These are phyloP conservation scores for Eucalyptus polyanthemos DNA, from an alignment of 345 rosid species.

Conservation along the genomic window DNA sequence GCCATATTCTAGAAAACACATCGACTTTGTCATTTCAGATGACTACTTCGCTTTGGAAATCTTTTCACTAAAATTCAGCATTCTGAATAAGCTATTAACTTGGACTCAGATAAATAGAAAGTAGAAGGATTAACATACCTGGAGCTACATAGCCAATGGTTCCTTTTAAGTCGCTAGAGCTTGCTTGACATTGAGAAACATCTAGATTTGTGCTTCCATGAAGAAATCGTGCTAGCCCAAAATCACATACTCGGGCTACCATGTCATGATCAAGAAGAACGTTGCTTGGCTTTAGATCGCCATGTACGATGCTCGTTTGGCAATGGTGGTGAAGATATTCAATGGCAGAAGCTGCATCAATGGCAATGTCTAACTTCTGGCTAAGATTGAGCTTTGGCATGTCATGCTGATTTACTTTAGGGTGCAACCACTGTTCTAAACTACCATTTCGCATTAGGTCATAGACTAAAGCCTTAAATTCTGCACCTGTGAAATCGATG, in stretches of 20 bases:
- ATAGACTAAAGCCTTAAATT: neutral
- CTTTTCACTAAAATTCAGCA: neutral
- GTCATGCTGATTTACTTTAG: neutral
- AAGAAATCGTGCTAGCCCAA: too few species aligned
- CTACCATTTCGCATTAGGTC: neutral
- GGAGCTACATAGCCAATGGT: neutral
- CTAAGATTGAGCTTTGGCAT: neutral
- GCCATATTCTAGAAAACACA: neutral
- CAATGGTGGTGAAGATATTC: too few species aligned
- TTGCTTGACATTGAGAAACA: too few species aligned
- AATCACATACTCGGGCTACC: too few species aligned
- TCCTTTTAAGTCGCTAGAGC: too few species aligned
- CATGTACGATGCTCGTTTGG: too few species aligned
- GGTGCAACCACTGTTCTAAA: neutral
- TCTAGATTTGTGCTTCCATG: too few species aligned
- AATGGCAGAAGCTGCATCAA: too few species aligned
- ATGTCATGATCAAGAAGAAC: too few species aligned
- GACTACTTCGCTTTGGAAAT: neutral
- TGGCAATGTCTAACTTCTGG: too few species aligned
- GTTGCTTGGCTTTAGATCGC: too few species aligned
- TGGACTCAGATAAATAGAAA: neutral
- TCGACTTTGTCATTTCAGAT: neutral
- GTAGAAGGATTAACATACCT: neutral
- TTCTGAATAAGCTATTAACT: neutral
- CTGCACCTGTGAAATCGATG: neutral